These are phyloP conservation scores for Chrysanthemum lavandulifolium DNA, from an alignment of 129 eudicot species.

Conservation along the genomic window DNA sequence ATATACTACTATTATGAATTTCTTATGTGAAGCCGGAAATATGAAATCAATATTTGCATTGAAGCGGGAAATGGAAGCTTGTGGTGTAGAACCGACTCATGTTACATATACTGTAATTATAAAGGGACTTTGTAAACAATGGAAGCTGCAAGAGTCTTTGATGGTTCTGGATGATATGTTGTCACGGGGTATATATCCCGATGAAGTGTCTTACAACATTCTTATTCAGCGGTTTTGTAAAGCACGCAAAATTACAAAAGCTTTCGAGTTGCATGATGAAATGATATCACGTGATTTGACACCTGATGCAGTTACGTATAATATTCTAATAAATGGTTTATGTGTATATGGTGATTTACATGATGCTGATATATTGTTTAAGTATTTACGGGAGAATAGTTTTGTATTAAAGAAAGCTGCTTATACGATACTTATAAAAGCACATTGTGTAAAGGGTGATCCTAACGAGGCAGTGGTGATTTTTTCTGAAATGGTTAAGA, in stretches of 20 bases:
- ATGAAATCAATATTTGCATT: constrained; percentile 39
- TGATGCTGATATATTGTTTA: constrained; percentile 56
- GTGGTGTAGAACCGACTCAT: constrained; percentile 53
- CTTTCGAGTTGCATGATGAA: constrained; percentile 52
- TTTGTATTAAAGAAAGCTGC: constrained; percentile 56
- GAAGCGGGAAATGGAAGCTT: constrained; percentile 56
- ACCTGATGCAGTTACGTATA: constrained; percentile 66
- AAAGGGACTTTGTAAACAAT: constrained; percentile 63
- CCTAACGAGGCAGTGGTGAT: constrained; percentile 41
- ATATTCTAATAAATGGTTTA: constrained; percentile 72
- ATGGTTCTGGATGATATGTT: constrained; percentile 51
- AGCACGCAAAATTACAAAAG: constrained; percentile 46
- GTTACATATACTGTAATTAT: constrained; percentile 74
- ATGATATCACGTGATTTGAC: constrained; percentile 52
- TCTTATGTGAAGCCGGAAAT: constrained; percentile 57
- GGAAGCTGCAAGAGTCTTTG: constrained; percentile 54
- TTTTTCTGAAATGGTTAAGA: constrained; percentile 60
- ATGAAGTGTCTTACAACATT: constrained; percentile 63
- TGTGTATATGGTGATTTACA: constrained; percentile 58
- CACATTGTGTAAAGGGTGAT: constrained; percentile 93
- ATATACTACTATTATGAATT: constrained; percentile 84
- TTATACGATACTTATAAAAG: constrained; percentile 66
- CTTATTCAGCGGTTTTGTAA: constrained; percentile 72
- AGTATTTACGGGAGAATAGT: constrained; percentile 39
- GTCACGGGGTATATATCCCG: constrained; percentile 57